Base-by-base conservation (phyloP, 805 yeast species). In the Grigorovia humatica region DNA sequence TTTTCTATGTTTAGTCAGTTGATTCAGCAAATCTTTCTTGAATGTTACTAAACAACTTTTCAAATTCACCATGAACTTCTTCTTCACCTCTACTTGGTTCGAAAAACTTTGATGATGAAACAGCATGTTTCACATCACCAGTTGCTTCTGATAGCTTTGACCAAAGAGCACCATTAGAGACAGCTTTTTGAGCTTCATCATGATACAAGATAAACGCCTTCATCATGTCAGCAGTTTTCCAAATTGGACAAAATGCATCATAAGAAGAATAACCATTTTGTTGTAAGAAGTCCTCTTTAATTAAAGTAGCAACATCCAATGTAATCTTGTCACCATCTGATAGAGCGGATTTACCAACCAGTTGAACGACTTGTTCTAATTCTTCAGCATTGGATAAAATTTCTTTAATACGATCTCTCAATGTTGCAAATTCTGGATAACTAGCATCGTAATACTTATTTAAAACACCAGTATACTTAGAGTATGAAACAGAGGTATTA, bases 181-280 rank as follows among this genome's bases (percentile, higher is more conserved):
- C 85, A 15, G 98, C 96, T 75, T 89, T 90, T 74, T 91, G 98
- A 35, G 99, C 97, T 75, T 93, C 98, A 61, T 91, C 97, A 66
- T 87, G 82, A 73, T 93, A 93, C 40, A 89, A 72, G 54, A 90
- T 81, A 64, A 93, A 93, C 11, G 90, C 84, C 71, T 86, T 89
- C 98, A 93, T 90, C 99, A 93, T 93, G 69, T 88, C 93, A 62
- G 80, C 85, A 47, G 99, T 93, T 78, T 93, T 93, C 99, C 99
- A 93, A 66, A 93, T 87, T 59, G 99, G 99, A 75, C 99, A 93
- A 85, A 89, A 93, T 42, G 96, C 96, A 73, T 93, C 99, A 69
- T 93, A 93, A 45, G 96, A 76, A 47, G 99, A 93, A 75, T 93
- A 93, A 75, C 99, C 99, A 74, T 93, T 93, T 77, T 93, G 99